Conservation (phyloP, 176 grass and related monocot species). For the Hyparrhenia diplandra region DNA sequence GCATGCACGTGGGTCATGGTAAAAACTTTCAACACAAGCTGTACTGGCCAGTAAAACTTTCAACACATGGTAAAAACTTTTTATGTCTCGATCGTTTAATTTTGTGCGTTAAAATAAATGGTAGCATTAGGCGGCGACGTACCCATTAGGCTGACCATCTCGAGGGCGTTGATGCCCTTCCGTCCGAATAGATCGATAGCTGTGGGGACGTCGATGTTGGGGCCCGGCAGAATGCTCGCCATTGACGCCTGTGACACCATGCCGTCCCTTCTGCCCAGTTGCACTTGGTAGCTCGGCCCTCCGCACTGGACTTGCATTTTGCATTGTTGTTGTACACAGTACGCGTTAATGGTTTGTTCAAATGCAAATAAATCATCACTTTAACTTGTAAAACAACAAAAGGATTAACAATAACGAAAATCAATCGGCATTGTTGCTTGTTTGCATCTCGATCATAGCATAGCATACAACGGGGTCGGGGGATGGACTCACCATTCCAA, state of each 20-base stretch:
- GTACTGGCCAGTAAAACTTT: background rate
- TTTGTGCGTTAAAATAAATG: background rate
- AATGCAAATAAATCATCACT: too few species aligned
- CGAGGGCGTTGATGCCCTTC: conserved; percentile 54
- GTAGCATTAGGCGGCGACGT: background rate
- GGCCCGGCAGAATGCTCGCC: conserved; percentile 41
- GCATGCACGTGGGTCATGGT: conserved; percentile 10
- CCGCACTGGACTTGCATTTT: conserved; percentile 38
- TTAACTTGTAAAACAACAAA: too few species aligned
- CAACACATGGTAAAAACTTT: too few species aligned
- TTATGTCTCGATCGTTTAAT: background rate
- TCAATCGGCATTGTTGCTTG: background rate
- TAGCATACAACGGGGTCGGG: background rate
- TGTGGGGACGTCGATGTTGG: conserved; percentile 25
- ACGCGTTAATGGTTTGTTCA: background rate
- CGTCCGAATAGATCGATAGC: conserved; percentile 41
- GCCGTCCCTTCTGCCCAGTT: conserved; percentile 70
- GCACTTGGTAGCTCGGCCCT: conserved; percentile 44
- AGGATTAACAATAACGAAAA: too few species aligned
- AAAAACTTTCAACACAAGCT: background rate
- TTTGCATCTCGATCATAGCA: background rate
- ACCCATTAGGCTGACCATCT: conserved; percentile 84
- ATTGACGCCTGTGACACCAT: conserved; percentile 46
- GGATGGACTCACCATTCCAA: conserved; percentile 42
- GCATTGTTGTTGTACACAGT: too few species aligned